A percentile compares a stretch with the other conserved stretches of the same genome.
Evolutionary conservation across 192 early-diverging fungal genomes (phyloP).

Genomic region (Chytriomyces sp.): DNA sequence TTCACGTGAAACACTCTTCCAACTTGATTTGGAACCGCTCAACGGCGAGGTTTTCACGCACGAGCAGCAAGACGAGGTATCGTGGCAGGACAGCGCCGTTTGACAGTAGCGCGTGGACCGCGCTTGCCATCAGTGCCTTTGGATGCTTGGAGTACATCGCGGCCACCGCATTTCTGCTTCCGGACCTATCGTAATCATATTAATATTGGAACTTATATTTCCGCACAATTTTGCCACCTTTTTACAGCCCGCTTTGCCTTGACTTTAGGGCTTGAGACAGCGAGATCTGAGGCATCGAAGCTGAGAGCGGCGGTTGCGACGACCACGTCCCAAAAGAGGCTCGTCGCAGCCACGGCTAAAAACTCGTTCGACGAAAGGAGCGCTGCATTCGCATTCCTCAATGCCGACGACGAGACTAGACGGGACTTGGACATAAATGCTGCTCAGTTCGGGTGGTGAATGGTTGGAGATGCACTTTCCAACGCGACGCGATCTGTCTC

Average conservation of each 20-base stretch:
- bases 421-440: no score
- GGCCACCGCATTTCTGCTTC: not conserved
- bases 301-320: not conserved
- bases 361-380: no score
- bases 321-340: no score
- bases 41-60: constrained; percentile 4
- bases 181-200: not conserved
- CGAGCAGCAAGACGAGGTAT: constrained; percentile 12
- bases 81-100: constrained; percentile 9
- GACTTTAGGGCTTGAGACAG: no score
- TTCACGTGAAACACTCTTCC: not conserved
- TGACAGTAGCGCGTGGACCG: constrained; percentile 6
- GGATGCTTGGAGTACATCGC: not conserved
- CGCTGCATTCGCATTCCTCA: no score
- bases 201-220: not conserved
- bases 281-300: not conserved
- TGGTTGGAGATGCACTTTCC: no score
- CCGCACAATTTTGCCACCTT: not conserved
- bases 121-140: not conserved
- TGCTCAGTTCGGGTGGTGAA: no score
- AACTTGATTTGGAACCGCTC: not conserved
- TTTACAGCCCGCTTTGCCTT: not conserved
- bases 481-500: no score
- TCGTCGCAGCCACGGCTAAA: no score
- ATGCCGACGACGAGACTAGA: no score